Percentiles rank a stretch among this genome's conserved stretches.
These are phyloP conservation scores for Jatropha curcas DNA, from an alignment of 345 rosid genomes.

Conservation along the genomic window DNA sequence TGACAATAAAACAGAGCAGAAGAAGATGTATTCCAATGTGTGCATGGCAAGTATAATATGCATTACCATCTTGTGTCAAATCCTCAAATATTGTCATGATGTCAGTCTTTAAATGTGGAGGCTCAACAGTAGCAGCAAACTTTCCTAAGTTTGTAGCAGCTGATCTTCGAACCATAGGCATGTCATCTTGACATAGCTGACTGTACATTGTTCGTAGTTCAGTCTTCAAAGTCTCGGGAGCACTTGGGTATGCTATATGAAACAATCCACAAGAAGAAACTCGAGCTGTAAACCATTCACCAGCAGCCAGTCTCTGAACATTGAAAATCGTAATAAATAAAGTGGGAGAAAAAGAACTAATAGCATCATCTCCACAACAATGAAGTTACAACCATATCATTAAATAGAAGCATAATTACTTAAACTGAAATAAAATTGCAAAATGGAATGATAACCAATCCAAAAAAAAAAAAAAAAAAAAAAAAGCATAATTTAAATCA, in stretches of 20 bases:
- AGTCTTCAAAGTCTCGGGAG: constrained; percentile 64
- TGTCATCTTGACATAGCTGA: constrained; percentile 95
- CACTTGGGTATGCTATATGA: constrained; percentile 91
- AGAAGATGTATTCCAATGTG: background rate
- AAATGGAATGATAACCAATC: background rate
- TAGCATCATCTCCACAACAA: background rate
- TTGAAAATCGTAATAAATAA: background rate
- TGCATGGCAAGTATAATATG: background rate
- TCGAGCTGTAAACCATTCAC: constrained; percentile 98
- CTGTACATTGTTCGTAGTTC: constrained; percentile 67
- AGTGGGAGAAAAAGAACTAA: too few species aligned
- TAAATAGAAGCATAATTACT: background rate
- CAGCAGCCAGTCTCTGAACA: constrained; percentile 82
- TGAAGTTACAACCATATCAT: background rate
- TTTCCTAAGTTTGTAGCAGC: constrained; percentile 91
- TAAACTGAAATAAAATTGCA: too few species aligned
- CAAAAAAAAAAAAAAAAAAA: background rate
- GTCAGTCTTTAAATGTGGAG: constrained; percentile 76
- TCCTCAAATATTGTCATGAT: constrained; percentile 89
- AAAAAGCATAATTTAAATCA: background rate
- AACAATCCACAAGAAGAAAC: constrained; percentile 91
- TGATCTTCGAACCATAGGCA: constrained; percentile 99
- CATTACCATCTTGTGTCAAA: constrained; percentile 92
- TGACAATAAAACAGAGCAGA: background rate
- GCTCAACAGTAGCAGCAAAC: constrained; percentile 91